These are phyloP conservation scores for Pseudognaphalium luteoalbum DNA, from an alignment of 129 eudicot species.

Conservation along the genomic window DNA sequence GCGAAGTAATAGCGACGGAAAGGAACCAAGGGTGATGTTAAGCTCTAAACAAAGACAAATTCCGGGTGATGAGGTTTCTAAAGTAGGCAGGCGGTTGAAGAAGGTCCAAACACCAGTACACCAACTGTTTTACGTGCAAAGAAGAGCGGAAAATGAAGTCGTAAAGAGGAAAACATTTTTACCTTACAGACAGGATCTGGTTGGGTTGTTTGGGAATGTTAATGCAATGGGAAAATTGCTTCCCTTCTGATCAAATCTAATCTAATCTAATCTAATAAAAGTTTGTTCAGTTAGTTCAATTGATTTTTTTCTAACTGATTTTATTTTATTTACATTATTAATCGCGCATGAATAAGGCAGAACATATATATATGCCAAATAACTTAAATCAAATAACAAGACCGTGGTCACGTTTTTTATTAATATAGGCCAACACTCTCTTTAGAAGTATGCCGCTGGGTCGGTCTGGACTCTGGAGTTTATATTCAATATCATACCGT, in stretches of 20 bases:
- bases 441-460: too few species aligned
- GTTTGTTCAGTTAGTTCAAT: neutral
- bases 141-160: conserved; percentile 48
- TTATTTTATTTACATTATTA: too few species aligned
- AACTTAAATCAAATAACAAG: too few species aligned
- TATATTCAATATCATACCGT: too few species aligned
- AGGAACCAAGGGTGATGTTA: conserved; percentile 42
- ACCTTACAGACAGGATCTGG: conserved; percentile 61
- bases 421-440: too few species aligned
- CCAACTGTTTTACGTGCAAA: conserved; percentile 45
- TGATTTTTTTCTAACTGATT: neutral
- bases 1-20: conserved; percentile 69
- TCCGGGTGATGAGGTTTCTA: conserved; percentile 1
- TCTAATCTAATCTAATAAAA: neutral
- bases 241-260: too few species aligned
- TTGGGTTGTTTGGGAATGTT: conserved; percentile 12
- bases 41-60: conserved; percentile 18
- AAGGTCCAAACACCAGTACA: conserved; percentile 28
- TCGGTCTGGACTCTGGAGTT: too few species aligned
- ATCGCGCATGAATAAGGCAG: too few species aligned
- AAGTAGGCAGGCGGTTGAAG: neutral
- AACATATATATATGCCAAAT: too few species aligned
- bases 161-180: conserved; percentile 53
- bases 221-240: conserved; percentile 15
- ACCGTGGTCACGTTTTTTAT: too few species aligned